Conservation (phyloP, 2,329 filamentous ascomycete species). For the Lomentospora prolificans region DNA sequence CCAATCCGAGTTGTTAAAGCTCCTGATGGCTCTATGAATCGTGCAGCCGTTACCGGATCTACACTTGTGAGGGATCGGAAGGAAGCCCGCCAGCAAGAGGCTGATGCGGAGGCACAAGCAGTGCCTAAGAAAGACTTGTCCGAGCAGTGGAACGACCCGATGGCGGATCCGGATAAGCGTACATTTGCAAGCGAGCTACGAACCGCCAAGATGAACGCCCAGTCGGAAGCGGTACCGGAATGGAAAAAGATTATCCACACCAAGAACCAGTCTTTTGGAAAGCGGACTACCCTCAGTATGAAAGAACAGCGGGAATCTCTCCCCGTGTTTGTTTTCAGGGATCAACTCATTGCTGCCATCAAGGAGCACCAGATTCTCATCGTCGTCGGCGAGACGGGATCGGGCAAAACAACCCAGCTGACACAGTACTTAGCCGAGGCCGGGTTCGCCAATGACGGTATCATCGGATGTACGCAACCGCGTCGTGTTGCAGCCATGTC, state of each 20-base stretch:
- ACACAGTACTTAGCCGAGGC: constrained; percentile 93
- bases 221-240: constrained; percentile 67
- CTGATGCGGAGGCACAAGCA: constrained; percentile 58
- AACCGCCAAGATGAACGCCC: constrained; percentile 50
- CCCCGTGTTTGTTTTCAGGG: constrained; percentile 82
- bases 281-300: constrained; percentile 82
- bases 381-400: constrained; percentile 94
- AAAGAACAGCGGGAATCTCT: constrained; percentile 88
- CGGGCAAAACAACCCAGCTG: constrained; percentile 92
- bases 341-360: constrained; percentile 79
- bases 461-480: constrained; percentile 94
- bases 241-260: constrained; percentile 81
- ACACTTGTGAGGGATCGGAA: constrained; percentile 80
- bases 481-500: constrained; percentile 97
- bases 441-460: constrained; percentile 75
- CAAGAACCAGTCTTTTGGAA: constrained; percentile 73
- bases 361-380: constrained; percentile 83
- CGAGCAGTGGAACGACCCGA: constrained; percentile 93
- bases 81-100: constrained; percentile 81
- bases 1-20: constrained; percentile 96
- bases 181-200: constrained; percentile 85
- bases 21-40: constrained; percentile 94
- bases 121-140: constrained; percentile 73
- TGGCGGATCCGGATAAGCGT: constrained; percentile 75
- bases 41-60: constrained; percentile 90